Percentiles rank a stretch among this genome's conserved stretches.
phyloP scores from a whole-genome alignment of 495 filamentous ascomycete genomes.

The Lophiotrema nucula region DNA sequence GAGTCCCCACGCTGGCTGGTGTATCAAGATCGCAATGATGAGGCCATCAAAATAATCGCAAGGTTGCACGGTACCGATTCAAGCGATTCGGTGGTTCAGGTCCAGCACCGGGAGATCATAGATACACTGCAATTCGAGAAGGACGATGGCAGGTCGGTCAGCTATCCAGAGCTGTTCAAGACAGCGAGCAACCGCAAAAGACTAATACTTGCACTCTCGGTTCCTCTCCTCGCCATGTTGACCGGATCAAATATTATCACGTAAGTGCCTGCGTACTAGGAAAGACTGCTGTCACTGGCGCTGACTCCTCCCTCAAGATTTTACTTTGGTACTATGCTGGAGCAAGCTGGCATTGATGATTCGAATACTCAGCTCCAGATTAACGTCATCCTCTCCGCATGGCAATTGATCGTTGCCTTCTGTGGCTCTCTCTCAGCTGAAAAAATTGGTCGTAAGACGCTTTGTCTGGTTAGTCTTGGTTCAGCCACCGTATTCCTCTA shows the following conservation, averaged over 20 bases:
- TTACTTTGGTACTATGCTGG: slow-evolving; percentile 7
- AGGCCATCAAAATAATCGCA: background rate
- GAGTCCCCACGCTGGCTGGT: slow-evolving; percentile 1
- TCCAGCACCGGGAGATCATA: background rate
- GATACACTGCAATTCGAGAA: background rate
- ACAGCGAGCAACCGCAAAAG: background rate
- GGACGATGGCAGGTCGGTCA: background rate
- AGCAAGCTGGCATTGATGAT: background rate
- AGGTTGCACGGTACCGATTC: background rate
- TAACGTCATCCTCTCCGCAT: background rate
- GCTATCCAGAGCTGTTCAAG: background rate
- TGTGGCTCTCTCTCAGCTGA: background rate
- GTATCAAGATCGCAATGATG: background rate
- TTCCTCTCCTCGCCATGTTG: background rate
- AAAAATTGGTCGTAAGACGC: background rate
- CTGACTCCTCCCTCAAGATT: background rate
- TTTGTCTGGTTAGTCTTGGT: background rate
- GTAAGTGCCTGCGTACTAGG: background rate
- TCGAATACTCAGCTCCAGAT: slow-evolving; percentile 1
- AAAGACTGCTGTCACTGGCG: background rate
- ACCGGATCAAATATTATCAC: slow-evolving; percentile 11
- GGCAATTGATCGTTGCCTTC: slow-evolving; percentile 3
- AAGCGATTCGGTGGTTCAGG: background rate
- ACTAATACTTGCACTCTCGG: background rate
- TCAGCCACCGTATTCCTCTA: background rate